Percentiles rank a stretch among this genome's conserved stretches.
Conservation (phyloP, 768 basidiomycete species). For the Lentinula lateritia region DNA sequence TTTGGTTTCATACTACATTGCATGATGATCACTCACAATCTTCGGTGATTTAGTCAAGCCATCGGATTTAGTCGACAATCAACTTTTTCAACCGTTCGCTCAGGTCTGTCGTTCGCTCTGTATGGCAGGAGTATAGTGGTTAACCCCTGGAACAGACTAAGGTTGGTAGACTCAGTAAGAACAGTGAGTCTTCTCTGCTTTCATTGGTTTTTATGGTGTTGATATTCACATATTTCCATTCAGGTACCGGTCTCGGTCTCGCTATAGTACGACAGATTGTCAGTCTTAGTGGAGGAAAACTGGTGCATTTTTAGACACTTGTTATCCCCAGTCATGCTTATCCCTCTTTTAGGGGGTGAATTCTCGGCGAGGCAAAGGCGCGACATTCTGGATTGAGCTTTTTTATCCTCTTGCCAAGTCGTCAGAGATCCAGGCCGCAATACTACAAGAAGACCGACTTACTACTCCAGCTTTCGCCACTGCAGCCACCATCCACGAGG, state of each 20-base stretch:
- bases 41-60: conserved; percentile 6
- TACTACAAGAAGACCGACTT: not conserved
- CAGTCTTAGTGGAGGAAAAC: conserved; percentile 31
- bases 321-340: not conserved
- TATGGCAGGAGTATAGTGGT: conserved; percentile 3
- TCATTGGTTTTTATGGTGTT: too few species aligned
- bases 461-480: not conserved
- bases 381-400: conserved; percentile 37
- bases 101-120: conserved; percentile 3
- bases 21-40: not conserved
- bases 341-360: conserved; percentile 14
- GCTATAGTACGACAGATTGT: conserved; percentile 40
- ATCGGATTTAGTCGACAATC: conserved; percentile 3
- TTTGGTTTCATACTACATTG: not conserved
- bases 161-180: not conserved
- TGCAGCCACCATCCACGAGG: not conserved
- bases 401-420: conserved; percentile 3
- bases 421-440: conserved; percentile 7
- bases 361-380: conserved; percentile 29
- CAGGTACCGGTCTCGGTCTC: conserved; percentile 37
- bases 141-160: not conserved
- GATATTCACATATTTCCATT: conserved; percentile 13
- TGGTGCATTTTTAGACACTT: conserved; percentile 15
- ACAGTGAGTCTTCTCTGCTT: not conserved
- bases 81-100: conserved; percentile 7